phyloP scores from a whole-genome alignment of 73 alveolate genomes.

The Paramecium biaurelia region DNA sequence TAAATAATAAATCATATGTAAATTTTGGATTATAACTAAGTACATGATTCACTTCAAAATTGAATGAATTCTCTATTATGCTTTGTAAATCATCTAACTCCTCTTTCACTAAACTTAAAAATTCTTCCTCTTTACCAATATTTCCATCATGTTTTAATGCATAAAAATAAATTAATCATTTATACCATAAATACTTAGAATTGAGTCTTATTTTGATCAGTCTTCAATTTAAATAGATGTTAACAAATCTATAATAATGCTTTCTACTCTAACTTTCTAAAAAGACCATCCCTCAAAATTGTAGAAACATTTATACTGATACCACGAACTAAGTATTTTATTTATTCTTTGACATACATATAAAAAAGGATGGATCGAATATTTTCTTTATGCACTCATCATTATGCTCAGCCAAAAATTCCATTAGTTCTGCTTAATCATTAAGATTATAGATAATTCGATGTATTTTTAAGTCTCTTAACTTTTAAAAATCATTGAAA shows the following conservation, averaged over 20 bases:
- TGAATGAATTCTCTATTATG: slow-evolving; percentile 34
- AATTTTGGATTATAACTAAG: neutral
- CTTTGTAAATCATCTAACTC: slow-evolving; percentile 41
- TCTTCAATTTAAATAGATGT: slow-evolving; percentile 23
- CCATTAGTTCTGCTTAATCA: neutral
- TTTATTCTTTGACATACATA: neutral
- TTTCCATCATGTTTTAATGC: slow-evolving; percentile 14
- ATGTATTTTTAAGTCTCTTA: slow-evolving; percentile 7
- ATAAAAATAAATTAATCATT: neutral
- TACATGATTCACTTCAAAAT: slow-evolving; percentile 38
- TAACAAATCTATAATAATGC: slow-evolving; percentile 17
- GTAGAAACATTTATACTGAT: neutral
- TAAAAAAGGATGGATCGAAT: slow-evolving; percentile 7
- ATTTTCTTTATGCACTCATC: neutral
- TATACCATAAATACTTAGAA: neutral
- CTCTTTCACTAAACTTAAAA: neutral
- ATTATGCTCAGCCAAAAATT: slow-evolving; percentile 6
- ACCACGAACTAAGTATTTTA: slow-evolving; percentile 23
- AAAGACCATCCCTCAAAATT: neutral
- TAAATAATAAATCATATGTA: neutral
- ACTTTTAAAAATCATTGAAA: neutral
- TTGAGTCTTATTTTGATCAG: slow-evolving; percentile 3
- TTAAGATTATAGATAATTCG: slow-evolving; percentile 27
- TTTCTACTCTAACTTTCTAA: slow-evolving; percentile 15
- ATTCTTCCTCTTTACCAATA: neutral